Conservation (phyloP, 345 rosid genomes). For the Populus pruinosa region DNA sequence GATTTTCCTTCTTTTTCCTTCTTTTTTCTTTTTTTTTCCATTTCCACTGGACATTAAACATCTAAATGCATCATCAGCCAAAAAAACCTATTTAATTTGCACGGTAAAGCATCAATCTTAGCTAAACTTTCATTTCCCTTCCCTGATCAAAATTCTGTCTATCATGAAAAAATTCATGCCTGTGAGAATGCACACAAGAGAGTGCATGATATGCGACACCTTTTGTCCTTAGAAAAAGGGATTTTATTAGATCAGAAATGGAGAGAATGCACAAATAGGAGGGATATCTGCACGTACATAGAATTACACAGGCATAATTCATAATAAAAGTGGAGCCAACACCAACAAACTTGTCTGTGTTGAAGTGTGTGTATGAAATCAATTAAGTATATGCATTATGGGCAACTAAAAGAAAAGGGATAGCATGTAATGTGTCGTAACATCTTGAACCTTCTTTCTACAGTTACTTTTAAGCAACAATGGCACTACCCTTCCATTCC, state of each 20-base stretch:
- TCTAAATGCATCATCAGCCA: background rate
- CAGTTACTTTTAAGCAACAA: background rate
- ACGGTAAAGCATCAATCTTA: background rate
- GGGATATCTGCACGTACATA: background rate
- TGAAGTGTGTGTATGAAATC: background rate
- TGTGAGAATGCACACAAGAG: background rate
- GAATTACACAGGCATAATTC: background rate
- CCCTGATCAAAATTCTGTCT: background rate
- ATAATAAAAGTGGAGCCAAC: background rate
- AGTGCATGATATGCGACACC: background rate
- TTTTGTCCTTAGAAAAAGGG: background rate
- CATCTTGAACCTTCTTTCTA: background rate
- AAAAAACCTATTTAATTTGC: background rate
- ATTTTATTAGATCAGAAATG: no score
- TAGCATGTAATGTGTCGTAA: background rate
- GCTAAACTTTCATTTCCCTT: background rate
- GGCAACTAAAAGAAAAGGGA: background rate
- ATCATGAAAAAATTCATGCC: background rate
- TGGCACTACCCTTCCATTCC: conserved; percentile 1
- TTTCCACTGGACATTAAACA: background rate
- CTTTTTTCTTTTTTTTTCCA: background rate
- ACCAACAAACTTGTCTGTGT: background rate
- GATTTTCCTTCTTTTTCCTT: background rate
- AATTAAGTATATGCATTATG: background rate
- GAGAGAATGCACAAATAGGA: no score